Percentiles rank a stretch among this genome's conserved stretches.
These are phyloP conservation scores for Peronospora belbahrii DNA, from an alignment of 352 stramenopile species.

Conservation along the genomic window DNA sequence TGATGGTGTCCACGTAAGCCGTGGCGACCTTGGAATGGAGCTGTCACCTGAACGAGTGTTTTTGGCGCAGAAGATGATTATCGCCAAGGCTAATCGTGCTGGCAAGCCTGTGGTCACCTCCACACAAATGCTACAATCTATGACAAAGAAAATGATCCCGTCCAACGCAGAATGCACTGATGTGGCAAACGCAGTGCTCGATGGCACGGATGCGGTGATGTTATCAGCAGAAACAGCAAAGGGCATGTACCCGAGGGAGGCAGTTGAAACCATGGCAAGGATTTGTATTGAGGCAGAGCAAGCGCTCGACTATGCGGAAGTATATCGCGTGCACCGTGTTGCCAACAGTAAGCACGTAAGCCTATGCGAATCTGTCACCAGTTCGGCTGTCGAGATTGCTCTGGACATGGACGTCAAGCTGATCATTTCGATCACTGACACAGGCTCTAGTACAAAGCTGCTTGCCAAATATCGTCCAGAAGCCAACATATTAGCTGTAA, in stretches of 20 bases:
- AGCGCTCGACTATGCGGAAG: slow-evolving; percentile 59
- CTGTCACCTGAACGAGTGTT: slow-evolving; percentile 97
- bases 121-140: slow-evolving; percentile 98
- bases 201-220: slow-evolving; percentile 99
- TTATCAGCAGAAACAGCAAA: slow-evolving; percentile 98
- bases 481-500: slow-evolving; percentile 87
- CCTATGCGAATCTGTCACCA: slow-evolving; percentile 91
- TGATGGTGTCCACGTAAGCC: slow-evolving; percentile 98
- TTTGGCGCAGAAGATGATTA: slow-evolving; percentile 99
- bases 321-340: slow-evolving; percentile 50
- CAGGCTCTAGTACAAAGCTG: slow-evolving; percentile 89
- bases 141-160: slow-evolving; percentile 95
- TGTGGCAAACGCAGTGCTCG: slow-evolving; percentile 98
- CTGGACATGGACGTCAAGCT: slow-evolving; percentile 93
- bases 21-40: slow-evolving; percentile 99
- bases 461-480: slow-evolving; percentile 94
- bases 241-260: slow-evolving; percentile 92
- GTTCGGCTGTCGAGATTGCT: slow-evolving; percentile 95
- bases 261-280: slow-evolving; percentile 92
- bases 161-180: slow-evolving; percentile 99
- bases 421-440: slow-evolving; percentile 97
- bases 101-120: slow-evolving; percentile 98
- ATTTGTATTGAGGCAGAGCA: slow-evolving; percentile 90
- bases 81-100: slow-evolving; percentile 92
- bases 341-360: slow-evolving; percentile 46